A percentile compares a stretch with the other conserved stretches of the same genome.
These are phyloP conservation scores for Periconia sp. DNA, from an alignment of 2,329 filamentous ascomycete genomes.

Conservation along the genomic window DNA sequence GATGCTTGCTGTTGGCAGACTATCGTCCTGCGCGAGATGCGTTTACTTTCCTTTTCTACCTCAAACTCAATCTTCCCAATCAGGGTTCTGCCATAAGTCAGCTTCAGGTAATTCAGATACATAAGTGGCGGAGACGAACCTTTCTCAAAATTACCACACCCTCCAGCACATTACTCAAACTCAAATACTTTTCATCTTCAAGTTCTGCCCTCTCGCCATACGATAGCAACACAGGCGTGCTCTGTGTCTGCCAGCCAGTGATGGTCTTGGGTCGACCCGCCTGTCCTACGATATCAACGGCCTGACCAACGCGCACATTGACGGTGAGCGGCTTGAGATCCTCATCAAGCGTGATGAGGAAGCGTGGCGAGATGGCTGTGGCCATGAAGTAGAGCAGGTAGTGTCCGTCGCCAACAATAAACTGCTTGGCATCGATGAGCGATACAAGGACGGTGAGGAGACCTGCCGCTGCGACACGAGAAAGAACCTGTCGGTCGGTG, in stretches of 20 bases:
- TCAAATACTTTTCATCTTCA: constrained; percentile 97
- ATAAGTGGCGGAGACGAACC: constrained; percentile 62
- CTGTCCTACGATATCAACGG: constrained; percentile 96
- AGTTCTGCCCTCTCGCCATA: constrained; percentile 95
- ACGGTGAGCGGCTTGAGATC: constrained; percentile 91
- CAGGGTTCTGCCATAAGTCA: constrained; percentile 48
- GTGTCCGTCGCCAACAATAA: constrained; percentile 74
- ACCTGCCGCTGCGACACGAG: constrained; percentile 86
- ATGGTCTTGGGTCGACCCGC: constrained; percentile 98
- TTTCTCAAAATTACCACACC: constrained; percentile 96
- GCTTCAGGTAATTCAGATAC: constrained; percentile 1
- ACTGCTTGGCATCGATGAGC: constrained; percentile 94
- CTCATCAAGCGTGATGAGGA: constrained; percentile 95
- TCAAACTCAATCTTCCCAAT: constrained; percentile 50
- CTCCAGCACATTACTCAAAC: constrained; percentile 87
- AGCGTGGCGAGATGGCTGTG: constrained; percentile 94
- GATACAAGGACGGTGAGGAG: constrained; percentile 89
- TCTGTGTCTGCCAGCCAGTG: constrained; percentile 99
- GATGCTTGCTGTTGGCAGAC: constrained; percentile 10
- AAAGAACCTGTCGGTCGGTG: constrained; percentile 94
- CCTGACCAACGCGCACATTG: constrained; percentile 96
- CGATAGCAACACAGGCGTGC: constrained; percentile 93
- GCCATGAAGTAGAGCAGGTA: constrained; percentile 98
- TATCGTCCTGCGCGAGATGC: not conserved
- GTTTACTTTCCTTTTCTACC: not conserved